A percentile compares a stretch with the other conserved stretches of the same genome.
Evolutionary conservation across 2,329 filamentous ascomycete genomes (phyloP).

Genomic region (Trichoderma atroviride): DNA sequence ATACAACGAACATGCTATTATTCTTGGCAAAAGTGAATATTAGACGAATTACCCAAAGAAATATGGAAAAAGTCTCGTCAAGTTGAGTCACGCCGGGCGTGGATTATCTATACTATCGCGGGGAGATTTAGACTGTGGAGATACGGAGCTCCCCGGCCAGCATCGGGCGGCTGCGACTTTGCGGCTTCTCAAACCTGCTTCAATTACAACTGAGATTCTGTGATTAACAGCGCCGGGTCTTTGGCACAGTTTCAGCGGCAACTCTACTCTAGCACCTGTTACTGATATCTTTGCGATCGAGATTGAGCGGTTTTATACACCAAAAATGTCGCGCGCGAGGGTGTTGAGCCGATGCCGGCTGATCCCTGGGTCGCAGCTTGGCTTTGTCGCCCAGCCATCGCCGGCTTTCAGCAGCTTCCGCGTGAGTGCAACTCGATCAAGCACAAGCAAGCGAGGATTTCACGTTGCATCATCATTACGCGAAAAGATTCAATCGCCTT

Average conservation of each 20-base stretch:
- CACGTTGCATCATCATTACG: neutral
- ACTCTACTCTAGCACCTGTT: neutral
- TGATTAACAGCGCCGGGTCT: neutral
- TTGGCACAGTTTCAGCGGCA: neutral
- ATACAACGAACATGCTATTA: neutral
- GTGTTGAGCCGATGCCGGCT: constrained; percentile 21
- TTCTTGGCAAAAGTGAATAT: neutral
- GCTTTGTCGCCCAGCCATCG: neutral
- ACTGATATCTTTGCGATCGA: neutral
- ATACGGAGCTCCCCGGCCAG: constrained; percentile 17
- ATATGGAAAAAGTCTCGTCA: neutral
- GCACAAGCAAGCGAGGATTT: neutral
- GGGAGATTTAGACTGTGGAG: constrained; percentile 16
- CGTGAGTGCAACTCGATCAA: neutral
- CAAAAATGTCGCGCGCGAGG: neutral
- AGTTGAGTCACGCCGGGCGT: neutral
- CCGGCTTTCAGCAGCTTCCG: neutral
- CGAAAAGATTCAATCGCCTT: neutral
- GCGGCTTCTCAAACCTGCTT: neutral
- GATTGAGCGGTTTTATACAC: neutral
- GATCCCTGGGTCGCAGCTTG: neutral
- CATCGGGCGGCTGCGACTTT: constrained; percentile 14
- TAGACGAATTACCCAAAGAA: neutral
- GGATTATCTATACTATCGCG: neutral
- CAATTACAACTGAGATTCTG: neutral